Evolutionary conservation across 2,329 filamentous ascomycete genomes (phyloP).

Genomic region (Clarireedia monteithiana): DNA sequence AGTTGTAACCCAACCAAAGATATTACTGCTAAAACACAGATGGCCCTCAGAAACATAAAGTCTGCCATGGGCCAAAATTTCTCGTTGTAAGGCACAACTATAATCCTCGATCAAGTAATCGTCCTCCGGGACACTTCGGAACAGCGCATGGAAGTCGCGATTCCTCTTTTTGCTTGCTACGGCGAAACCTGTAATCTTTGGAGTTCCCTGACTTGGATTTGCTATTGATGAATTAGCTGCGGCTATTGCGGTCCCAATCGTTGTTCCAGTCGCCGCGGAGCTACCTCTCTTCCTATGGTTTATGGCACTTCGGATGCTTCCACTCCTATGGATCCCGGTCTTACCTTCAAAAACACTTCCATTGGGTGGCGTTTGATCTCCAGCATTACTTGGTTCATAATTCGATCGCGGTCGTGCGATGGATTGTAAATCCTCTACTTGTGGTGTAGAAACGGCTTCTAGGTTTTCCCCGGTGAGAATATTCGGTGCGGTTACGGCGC

Average conservation of each 20-base stretch:
- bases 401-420: conserved; percentile 38
- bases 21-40: conserved; percentile 98
- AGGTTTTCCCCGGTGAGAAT: conserved; percentile 13
- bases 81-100: conserved; percentile 89
- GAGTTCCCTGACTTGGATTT: conserved; percentile 51
- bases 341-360: conserved; percentile 60
- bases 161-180: conserved; percentile 95
- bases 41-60: conserved; percentile 96
- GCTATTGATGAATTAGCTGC: conserved; percentile 64
- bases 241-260: conserved; percentile 63
- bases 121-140: conserved; percentile 95
- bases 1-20: conserved; percentile 95
- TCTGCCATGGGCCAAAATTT: conserved; percentile 88
- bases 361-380: conserved; percentile 58
- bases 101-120: conserved; percentile 98
- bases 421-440: conserved; percentile 21
- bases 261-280: conserved; percentile 54
- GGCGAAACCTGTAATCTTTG: conserved; percentile 87
- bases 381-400: conserved; percentile 41
- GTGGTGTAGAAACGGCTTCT: conserved; percentile 16
- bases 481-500: conserved; percentile 1
- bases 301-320: conserved; percentile 58
- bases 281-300: conserved; percentile 65
- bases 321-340: conserved; percentile 41
- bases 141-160: conserved; percentile 85